Evolutionary conservation across 2,329 filamentous ascomycete species (phyloP), one percentile per base, ranked within the genome.

Genomic region (Hypoxylon sp.): DNA sequence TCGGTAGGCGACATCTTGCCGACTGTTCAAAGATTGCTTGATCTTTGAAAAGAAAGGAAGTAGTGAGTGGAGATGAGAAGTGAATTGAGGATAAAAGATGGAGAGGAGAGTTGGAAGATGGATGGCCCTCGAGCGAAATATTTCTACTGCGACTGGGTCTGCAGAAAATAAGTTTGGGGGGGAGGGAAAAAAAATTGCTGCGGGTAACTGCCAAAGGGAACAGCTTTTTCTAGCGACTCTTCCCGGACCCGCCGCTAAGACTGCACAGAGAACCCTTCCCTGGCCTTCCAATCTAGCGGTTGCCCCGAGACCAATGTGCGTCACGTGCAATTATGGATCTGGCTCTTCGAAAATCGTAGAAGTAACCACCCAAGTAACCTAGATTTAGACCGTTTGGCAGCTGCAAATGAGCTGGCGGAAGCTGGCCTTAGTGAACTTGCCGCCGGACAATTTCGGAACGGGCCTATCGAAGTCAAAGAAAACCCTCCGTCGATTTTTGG

Each of bases 1-100:
- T 86, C 80, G 75, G 82, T 80, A 74, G 77, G 71, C 79, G 85
- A 81, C 85, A 88, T 88, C 76, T 78, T 86, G 81, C 77, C 78
- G 76, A 76, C 74, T 78, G 78, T 78, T 81, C 78, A 80, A 80
- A 79, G 75, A 78, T 78, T 73, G 78, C 75, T 73, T 73, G 75
- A 77, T 71, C 69, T 71, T 72, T 72, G 70, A 79, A 74, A 78
- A 38, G 36, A n/a, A n/a, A 36, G 80, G 77, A 86, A 85, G 80
- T 80, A 86, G 78, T 84, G 86, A 89, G 86, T 82, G 86, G 86
- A 88, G 86, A 88, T 84, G 79, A 74, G 73, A 74, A 74, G 75
- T 79, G 54, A 62, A 59, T 22, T n/a, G 50, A 67, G 52, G 46
- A 68, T 46, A 49, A 65, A 44, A 60, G 44, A 58, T 61, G 45